Evolutionary conservation across 768 basidiomycete species (phyloP), one percentile per base, ranked within the genome.

Genomic region (Mycena kentingensis): DNA sequence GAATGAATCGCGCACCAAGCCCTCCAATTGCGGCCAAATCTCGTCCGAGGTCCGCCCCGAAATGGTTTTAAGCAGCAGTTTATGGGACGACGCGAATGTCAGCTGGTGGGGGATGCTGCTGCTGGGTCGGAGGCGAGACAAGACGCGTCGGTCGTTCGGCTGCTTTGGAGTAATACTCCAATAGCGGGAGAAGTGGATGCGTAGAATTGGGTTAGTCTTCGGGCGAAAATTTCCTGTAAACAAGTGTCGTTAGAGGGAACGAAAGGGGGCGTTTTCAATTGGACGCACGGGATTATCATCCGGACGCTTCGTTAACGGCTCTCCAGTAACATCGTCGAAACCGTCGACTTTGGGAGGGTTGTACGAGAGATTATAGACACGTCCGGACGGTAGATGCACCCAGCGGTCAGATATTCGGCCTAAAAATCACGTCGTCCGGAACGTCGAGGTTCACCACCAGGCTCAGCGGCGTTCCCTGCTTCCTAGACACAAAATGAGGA

Each of bases 331-430:
- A 63, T 97, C 92, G 71, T 97, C 93, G 45, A 80, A 74, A 1
- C 94, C 92, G 5, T 83, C 75, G 2, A 87, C 80, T 60, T 84
- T 84, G 15, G 93, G 94, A 13, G 77, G 84, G 68, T 93, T 96
- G 70, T 92, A 96, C 7, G 85, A 85, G 67, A 85, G 77, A 69
- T 94, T 96, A 76, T 97, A 97, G 12, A 95, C 85, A 12, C 93
- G 81, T 15, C 93, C 93, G 0, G 92, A 94, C 6, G 90, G 83
- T 13, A 87, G 75, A 65, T 96, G 93, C 21, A 95, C 79, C 88
- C 87, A 95, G 34, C 93, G 86, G 65, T 95, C 92, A 12, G 88
- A 87, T 60, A 96, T 94, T 44, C 93, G 87, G n/a, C 52, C 81
- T 76, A 18, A 95, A 75, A 63, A 96, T 94, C 46, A 92, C 79